phyloP scores from a whole-genome alignment of 805 yeast species.

The Ogataea henricii region DNA sequence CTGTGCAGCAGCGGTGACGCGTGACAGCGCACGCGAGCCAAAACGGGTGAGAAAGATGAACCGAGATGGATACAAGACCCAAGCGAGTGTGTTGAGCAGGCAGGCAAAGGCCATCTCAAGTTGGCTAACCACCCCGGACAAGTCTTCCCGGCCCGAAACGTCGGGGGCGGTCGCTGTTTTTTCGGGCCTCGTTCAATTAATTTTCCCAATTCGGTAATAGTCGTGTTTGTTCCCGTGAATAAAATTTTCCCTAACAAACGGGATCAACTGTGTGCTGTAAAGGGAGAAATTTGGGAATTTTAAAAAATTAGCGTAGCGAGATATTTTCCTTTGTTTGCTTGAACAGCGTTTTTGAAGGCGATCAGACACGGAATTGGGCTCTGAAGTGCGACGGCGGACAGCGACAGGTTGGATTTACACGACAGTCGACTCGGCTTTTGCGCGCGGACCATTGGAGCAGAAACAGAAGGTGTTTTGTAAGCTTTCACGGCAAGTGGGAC shows the following conservation, averaged over 20 bases:
- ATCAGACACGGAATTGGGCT: neutral
- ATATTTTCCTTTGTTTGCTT: neutral
- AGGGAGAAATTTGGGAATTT: slow-evolving; percentile 7
- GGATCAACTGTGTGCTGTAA: slow-evolving; percentile 13
- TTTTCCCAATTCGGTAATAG: slow-evolving; percentile 19
- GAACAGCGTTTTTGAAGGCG: neutral
- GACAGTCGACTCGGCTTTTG: neutral
- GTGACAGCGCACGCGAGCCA: slow-evolving; percentile 1
- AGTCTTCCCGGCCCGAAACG: neutral
- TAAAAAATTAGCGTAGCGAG: slow-evolving; percentile 1
- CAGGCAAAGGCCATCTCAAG: too few species aligned
- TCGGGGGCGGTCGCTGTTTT: neutral
- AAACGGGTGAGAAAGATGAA: neutral
- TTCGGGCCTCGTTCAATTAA: slow-evolving; percentile 7
- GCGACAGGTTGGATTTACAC: neutral
- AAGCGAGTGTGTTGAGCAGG: too few species aligned
- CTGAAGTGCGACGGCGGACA: neutral
- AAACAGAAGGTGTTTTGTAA: neutral
- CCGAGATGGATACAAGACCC: too few species aligned
- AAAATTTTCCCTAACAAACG: slow-evolving; percentile 11
- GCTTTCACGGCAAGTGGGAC: slow-evolving; percentile 4
- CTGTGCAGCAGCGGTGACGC: slow-evolving; percentile 1
- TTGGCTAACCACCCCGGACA: too few species aligned
- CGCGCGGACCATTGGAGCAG: neutral
- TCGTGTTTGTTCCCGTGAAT: slow-evolving; percentile 12